These are phyloP conservation scores for Colletotrichum sp. DNA, from an alignment of 2,329 filamentous ascomycete species.

Conservation along the genomic window DNA sequence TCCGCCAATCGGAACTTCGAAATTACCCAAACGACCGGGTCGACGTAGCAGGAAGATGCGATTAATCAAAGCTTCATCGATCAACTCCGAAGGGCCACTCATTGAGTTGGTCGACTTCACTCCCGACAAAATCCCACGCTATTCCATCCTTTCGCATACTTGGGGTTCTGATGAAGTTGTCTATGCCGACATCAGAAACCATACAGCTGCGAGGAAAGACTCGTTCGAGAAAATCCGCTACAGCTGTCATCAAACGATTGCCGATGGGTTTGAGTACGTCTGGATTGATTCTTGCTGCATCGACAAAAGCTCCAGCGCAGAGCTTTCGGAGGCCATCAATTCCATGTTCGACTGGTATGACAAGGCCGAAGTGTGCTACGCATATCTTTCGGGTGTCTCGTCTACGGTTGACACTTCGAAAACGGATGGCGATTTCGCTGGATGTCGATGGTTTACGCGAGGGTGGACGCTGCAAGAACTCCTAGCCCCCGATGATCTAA, in stretches of 20 bases:
- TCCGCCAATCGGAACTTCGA: neutral
- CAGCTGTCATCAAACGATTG: neutral
- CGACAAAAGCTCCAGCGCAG: neutral
- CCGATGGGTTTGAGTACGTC: neutral
- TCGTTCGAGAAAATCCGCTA: neutral
- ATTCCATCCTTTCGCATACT: neutral
- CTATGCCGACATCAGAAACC: neutral
- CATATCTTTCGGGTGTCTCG: constrained; percentile 12
- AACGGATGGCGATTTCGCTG: neutral
- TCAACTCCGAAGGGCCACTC: neutral
- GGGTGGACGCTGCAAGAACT: neutral
- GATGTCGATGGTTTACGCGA: neutral
- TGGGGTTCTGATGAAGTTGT: neutral
- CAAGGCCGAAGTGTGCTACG: constrained; percentile 8
- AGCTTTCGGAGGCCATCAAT: neutral
- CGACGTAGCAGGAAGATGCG: neutral
- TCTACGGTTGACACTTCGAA: neutral
- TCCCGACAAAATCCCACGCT: neutral
- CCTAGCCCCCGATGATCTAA: neutral
- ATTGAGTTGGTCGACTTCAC: neutral
- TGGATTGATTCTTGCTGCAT: neutral
- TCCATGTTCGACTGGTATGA: constrained; percentile 20
- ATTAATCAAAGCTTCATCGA: neutral
- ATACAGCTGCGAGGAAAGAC: neutral
- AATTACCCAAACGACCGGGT: neutral